A percentile compares a stretch with the other conserved stretches of the same genome.
These are phyloP conservation scores for Pichia manshurica DNA, from an alignment of 805 yeast genomes.

Conservation along the genomic window DNA sequence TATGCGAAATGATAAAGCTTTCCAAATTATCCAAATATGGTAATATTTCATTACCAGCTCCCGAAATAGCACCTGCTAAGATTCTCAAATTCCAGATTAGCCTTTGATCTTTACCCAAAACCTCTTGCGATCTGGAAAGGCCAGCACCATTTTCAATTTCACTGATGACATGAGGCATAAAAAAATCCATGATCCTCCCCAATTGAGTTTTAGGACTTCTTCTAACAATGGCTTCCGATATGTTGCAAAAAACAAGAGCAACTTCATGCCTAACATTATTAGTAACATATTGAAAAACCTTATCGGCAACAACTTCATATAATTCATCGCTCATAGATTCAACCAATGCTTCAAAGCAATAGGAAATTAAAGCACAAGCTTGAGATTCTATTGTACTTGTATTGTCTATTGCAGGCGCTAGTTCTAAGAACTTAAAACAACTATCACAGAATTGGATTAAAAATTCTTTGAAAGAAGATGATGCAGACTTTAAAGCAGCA, in stretches of 20 bases:
- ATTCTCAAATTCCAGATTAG: constrained; percentile 66
- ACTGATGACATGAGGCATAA: constrained; percentile 48
- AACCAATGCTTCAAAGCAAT: constrained; percentile 40
- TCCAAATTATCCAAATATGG: constrained; percentile 39
- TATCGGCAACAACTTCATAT: constrained; percentile 40
- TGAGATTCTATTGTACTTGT: constrained; percentile 47
- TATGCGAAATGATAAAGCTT: constrained; percentile 42
- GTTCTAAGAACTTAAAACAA: constrained; percentile 59
- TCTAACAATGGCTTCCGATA: constrained; percentile 66
- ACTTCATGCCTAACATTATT: constrained; percentile 55
- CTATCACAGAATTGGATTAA: constrained; percentile 51
- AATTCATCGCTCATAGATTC: constrained; percentile 59
- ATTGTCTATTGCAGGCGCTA: constrained; percentile 54
- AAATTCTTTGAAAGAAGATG: constrained; percentile 61
- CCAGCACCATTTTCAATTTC: constrained; percentile 88
- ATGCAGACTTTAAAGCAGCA: constrained; percentile 63
- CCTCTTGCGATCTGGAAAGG: constrained; percentile 53
- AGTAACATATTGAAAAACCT: constrained; percentile 51
- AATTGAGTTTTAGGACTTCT: constrained; percentile 51
- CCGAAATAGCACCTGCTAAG: constrained; percentile 63
- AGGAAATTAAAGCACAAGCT: constrained; percentile 34
- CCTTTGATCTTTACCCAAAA: constrained; percentile 72
- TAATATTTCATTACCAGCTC: constrained; percentile 51
- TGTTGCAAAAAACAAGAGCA: constrained; percentile 62
- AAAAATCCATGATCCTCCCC: constrained; percentile 36